Evolutionary conservation across 345 rosid genomes (phyloP).

Genomic region (Kandelia obovata): DNA sequence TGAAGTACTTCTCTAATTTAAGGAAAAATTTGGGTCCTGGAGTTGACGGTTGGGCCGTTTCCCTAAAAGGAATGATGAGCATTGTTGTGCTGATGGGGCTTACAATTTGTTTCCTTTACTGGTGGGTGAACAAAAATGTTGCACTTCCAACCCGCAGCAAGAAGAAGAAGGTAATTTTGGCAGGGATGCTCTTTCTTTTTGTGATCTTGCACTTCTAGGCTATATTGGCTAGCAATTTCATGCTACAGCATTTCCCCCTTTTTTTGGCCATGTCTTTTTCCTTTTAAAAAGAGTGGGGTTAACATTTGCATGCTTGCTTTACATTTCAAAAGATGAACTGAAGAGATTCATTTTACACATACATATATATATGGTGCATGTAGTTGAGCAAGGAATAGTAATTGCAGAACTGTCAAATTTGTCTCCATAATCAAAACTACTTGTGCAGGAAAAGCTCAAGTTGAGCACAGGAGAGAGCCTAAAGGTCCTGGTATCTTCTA

Average conservation of each 20-base stretch:
- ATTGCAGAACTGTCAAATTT: neutral
- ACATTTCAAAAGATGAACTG: neutral
- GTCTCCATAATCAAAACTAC: neutral
- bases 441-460: slow-evolving; percentile 71
- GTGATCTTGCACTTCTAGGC: slow-evolving; percentile 5
- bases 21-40: slow-evolving; percentile 89
- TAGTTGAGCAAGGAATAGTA: neutral
- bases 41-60: slow-evolving; percentile 98
- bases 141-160: slow-evolving; percentile 83
- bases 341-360: neutral
- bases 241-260: neutral
- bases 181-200: neutral
- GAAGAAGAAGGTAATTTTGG: slow-evolving; percentile 86
- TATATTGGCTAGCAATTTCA: neutral
- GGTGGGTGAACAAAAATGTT: slow-evolving; percentile 86
- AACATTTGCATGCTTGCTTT: neutral
- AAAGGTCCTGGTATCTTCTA: slow-evolving; percentile 88
- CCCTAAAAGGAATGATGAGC: slow-evolving; percentile 95
- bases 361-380: neutral
- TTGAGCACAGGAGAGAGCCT: slow-evolving; percentile 98
- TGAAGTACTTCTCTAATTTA: slow-evolving; percentile 88
- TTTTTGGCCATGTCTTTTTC: neutral
- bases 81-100: slow-evolving; percentile 88
- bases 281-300: neutral
- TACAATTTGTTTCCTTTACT: slow-evolving; percentile 73